Base-by-base conservation (phyloP, 306 rosid genomes). In the Boehmeria nivea region DNA sequence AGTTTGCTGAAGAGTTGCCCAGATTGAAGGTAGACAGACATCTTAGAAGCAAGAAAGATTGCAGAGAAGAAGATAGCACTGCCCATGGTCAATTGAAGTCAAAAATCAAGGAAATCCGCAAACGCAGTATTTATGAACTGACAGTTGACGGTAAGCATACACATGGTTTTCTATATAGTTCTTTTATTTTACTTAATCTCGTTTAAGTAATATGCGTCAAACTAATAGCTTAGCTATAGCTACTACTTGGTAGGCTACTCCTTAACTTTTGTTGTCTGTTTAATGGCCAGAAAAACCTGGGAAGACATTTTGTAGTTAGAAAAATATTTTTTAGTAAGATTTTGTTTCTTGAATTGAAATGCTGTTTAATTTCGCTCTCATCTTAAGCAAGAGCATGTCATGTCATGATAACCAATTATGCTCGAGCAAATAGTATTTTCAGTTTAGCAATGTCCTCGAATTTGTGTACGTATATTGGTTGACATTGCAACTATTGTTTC, bases 101-200 rank as follows among this genome's bases (percentile, higher is more conserved):
- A 33, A 81, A 75, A 74, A 27, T 56, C 58, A 76, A 71, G 74
- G 81, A 73, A 72, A 59, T 59, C 61, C 72, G 55, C 43, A 75
- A 78, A 65, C 87, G 83, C 43, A 81, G 83, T 71, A 78, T 84
- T 28, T 61, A 81, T 73, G 87, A 84, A 24, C 70, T 84, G 56
- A 73, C 83, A 8, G 74, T 54, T 40, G 63, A 62, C 70, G 93
- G 87, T 84, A 65, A 78, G 45, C 43, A 19, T 62, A 18, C 53
- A 59, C 39, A 14, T 59, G 17, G 9, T 47, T 25, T 17, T 22
- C 12, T 26, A 38, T 43, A 43, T 50, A 54, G 3, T 14, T 9
- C 31, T 22, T 16, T 12, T 14, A 21, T 24, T 20, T 31, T 44
- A 27, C n/a, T n/a, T 20, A 36, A 19, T 33, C 46, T 15, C 16